Evolutionary conservation across 2,329 filamentous ascomycete species (phyloP), one percentile per base, ranked within the genome.

Genomic region (Tolypocladium inflatum): DNA sequence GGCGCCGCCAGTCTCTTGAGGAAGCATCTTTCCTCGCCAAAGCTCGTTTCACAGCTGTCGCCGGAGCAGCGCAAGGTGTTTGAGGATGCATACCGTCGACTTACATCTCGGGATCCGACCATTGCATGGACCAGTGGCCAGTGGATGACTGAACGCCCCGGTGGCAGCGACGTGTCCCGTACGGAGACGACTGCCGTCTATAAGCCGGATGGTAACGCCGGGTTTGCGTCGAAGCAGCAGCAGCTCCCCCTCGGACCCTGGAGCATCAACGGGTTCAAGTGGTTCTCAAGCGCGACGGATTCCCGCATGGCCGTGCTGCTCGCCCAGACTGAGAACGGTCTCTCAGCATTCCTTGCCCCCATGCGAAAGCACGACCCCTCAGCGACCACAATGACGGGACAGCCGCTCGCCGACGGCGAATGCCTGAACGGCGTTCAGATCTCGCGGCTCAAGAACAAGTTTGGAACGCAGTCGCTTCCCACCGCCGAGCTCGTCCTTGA

Each of bases 101-200:
- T 89, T 4, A 81, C 74, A 1, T 82, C 79, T 4, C 74, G 80
- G 5, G 76, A 86, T 30, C 65, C 71, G 0, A 50, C 37, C 4
- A 62, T 70, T 21, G 81, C 82, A 0, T 90, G 87, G 87, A 90
- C 86, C 0, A 87, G 82, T 45, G 87, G 87, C 0, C 87, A 90
- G 67, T 90, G 88, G 87, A 90, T 90, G 87, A 90, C 87, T 0
- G 87, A 90, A 64, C 77, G 87, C 2, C 77, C 79, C 0, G 87
- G 87, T 2, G 87, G 87, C 0, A 88, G 84, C 61, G 87, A 90
- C 64, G 85, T 90, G 1, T 83, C 83, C 4, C 77, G 80, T 42
- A 88, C 84, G 0, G 87, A 90, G 69, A 90, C 87, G 0, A 70
- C 81, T 5, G 85, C 85, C 4, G 70, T 58, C 33, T 64, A 66